phyloP scores from a whole-genome alignment of 1,139 yeast genomes.

The Scheffersomyces stambukii region DNA sequence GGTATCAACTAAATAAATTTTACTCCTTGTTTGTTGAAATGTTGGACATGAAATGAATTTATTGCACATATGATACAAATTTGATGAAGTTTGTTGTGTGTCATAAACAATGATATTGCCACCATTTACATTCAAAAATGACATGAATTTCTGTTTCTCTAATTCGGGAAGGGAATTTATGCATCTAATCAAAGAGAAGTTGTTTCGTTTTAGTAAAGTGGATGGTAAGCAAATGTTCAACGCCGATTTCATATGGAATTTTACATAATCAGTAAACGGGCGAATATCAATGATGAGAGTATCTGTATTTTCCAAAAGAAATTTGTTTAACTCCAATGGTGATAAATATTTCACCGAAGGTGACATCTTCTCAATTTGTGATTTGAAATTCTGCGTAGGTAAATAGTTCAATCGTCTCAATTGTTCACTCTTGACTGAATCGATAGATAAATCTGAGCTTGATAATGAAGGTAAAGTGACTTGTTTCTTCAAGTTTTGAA shows the following conservation, averaged over 20 bases:
- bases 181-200: constrained; percentile 54
- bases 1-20: constrained; percentile 13
- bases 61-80: constrained; percentile 41
- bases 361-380: constrained; percentile 12
- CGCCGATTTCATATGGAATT: constrained; percentile 49
- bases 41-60: constrained; percentile 36
- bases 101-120: constrained; percentile 24
- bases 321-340: constrained; percentile 2
- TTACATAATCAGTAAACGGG: constrained; percentile 61
- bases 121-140: constrained; percentile 3
- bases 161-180: constrained; percentile 51
- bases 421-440: constrained; percentile 10
- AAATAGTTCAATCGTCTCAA: constrained; percentile 10
- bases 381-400: constrained; percentile 11
- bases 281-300: constrained; percentile 55
- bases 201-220: constrained; percentile 66
- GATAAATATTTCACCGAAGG: constrained; percentile 4
- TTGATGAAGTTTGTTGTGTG: constrained; percentile 28
- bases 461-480: constrained; percentile 10
- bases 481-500: constrained; percentile 11
- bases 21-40: constrained; percentile 4
- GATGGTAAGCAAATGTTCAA: constrained; percentile 74
- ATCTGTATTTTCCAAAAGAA: neutral
- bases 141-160: constrained; percentile 30
- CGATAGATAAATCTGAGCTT: constrained; percentile 4